Percentiles rank a stretch among this genome's conserved stretches.
Conservation (phyloP, 176 grass and related monocot species). For the Oryza meridionalis region DNA sequence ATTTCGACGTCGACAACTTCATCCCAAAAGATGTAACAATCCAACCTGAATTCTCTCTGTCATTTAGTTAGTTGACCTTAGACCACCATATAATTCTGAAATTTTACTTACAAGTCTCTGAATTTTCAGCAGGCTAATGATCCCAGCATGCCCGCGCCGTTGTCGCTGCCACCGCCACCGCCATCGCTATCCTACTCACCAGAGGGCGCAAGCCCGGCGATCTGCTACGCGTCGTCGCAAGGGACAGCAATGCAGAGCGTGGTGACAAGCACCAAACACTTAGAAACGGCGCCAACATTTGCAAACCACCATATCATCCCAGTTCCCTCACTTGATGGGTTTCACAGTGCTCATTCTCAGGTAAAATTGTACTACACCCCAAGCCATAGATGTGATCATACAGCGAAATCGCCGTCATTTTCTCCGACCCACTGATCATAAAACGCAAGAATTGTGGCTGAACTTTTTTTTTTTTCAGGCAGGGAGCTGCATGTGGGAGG, state of each 20-base stretch:
- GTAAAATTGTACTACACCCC: constrained; percentile 25
- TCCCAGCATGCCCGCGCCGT: neutral
- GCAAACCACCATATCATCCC: constrained; percentile 33
- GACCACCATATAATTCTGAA: neutral
- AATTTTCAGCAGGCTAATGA: constrained; percentile 34
- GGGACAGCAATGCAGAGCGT: constrained; percentile 12
- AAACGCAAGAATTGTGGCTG: neutral
- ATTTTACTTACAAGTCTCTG: neutral
- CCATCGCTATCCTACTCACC: constrained; percentile 36
- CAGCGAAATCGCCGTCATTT: neutral
- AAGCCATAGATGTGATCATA: neutral
- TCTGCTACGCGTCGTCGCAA: constrained; percentile 45
- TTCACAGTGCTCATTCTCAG: constrained; percentile 38
- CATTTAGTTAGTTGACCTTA: neutral
- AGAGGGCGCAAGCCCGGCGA: constrained; percentile 20
- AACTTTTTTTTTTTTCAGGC: constrained; percentile 42
- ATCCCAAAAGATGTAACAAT: constrained; percentile 49
- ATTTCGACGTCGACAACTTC: constrained; percentile 47
- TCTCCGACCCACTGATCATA: neutral
- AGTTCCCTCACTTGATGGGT: constrained; percentile 34
- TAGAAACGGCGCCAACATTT: neutral
- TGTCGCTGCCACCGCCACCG: neutral
- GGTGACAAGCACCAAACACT: constrained; percentile 9
- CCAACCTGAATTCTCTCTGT: neutral
- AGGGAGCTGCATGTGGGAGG: constrained; percentile 57